Base-by-base conservation (phyloP, 345 rosid species). In the Melaleuca alternifolia region DNA sequence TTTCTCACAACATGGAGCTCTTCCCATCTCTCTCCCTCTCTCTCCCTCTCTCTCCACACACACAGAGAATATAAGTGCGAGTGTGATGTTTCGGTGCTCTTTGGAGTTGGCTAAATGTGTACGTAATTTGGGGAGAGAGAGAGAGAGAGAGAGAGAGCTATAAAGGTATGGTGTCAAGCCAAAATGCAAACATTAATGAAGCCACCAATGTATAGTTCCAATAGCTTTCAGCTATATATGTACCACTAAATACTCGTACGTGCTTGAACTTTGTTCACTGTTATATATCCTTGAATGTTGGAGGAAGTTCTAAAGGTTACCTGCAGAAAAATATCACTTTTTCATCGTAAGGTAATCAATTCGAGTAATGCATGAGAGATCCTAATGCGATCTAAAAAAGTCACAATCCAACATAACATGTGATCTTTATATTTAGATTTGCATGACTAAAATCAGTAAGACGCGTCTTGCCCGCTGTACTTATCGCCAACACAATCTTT, bases 1-100 rank as follows among this genome's bases (percentile, higher is more conserved):
- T 84, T 97, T 95, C 91, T 94, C 97, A 89, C 99, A 97, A 83
- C 98, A 97, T 5, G 98, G 97, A 20, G 98, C 91, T 75, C 99
- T 95, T 85, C 98, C 99, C 98, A 95, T 97, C 12, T 56, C 84
- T 77, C 30, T 84, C 77, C 53, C 57, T 28, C 12, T 21, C 48
- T 54, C 44, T 44, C 62, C 53, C 30, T 28, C 54, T 52, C 30
- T 15, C 41, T 84, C 30, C 75, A 59, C 50, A 23, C n/a, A 12
- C 15, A 23, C 41, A 16, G 51, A 18, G 33, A 56, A 11, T 33
- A 16, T 59, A 13, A 16, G 46, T 10, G 37, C 28, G 53, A 62
- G n/a, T 10, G 10, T 51, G 53, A 41, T 51, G 57, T 83, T 51
- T 46, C 50, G 23, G 84, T 83, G 37, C 53, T 50, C 33, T 83